These are phyloP conservation scores for Hyaloraphidium curvatum DNA, from an alignment of 192 early-diverging fungal species.

Conservation along the genomic window DNA sequence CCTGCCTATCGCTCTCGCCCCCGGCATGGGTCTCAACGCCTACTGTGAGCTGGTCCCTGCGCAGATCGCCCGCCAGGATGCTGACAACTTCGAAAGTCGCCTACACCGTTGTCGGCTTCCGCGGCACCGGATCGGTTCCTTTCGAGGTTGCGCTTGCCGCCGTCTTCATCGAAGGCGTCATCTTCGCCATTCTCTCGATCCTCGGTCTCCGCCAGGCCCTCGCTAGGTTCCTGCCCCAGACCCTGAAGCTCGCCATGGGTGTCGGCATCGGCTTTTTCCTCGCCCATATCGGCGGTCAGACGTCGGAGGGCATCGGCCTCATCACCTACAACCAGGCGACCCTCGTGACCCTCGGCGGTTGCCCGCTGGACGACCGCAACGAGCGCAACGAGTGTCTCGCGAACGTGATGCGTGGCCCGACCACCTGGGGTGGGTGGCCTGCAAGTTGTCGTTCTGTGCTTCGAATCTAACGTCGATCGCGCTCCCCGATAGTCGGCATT, in stretches of 20 bases:
- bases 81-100: too few species aligned
- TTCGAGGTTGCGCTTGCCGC: conserved; percentile 27
- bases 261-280: conserved; percentile 62
- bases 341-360: conserved; percentile 51
- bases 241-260: conserved; percentile 51
- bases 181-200: conserved; percentile 55
- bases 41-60: conserved; percentile 20
- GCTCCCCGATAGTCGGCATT: conserved; percentile 18
- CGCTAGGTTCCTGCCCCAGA: conserved; percentile 45
- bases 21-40: conserved; percentile 66
- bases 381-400: neutral
- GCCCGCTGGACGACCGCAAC: conserved; percentile 12
- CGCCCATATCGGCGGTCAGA: conserved; percentile 58
- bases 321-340: conserved; percentile 39
- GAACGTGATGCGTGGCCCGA: too few species aligned
- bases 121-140: conserved; percentile 48
- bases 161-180: conserved; percentile 62
- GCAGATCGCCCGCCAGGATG: too few species aligned
- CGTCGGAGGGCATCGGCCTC: conserved; percentile 61
- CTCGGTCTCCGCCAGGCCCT: conserved; percentile 65
- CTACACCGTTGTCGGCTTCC: conserved; percentile 64
- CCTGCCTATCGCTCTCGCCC: conserved; percentile 58
- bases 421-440: too few species aligned
- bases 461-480: neutral
- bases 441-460: too few species aligned